Conservation (phyloP, 176 grass and related monocot genomes). For the Carex parvula region DNA sequence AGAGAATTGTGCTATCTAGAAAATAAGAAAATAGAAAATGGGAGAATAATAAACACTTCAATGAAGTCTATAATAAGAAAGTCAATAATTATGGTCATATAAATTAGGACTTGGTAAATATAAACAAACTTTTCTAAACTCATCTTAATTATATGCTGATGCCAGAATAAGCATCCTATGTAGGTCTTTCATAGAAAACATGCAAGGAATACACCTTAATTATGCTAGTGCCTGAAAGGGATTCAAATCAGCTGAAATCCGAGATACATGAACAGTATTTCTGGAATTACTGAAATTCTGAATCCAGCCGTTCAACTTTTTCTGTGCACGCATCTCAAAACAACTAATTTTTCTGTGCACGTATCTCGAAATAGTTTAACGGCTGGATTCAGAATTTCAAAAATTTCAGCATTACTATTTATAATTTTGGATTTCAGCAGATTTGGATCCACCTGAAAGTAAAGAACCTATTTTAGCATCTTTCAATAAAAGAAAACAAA, state of each 20-base stretch:
- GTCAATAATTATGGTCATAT: background rate
- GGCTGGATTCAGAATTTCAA: no score
- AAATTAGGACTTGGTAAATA: background rate
- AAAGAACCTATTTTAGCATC: background rate
- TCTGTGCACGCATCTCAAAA: no score
- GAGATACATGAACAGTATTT: no score
- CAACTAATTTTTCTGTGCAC: no score
- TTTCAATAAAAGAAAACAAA: background rate
- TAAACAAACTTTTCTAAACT: background rate
- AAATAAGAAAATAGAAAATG: background rate
- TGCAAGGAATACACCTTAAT: background rate
- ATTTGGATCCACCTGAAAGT: no score
- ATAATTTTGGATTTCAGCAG: no score
- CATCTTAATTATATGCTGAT: background rate
- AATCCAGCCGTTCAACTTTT: no score
- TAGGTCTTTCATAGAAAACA: background rate
- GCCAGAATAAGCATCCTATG: background rate
- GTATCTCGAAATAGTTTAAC: no score
- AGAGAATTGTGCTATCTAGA: background rate
- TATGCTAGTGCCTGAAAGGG: background rate
- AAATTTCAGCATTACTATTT: no score
- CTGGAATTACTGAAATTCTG: no score
- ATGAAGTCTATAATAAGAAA: background rate
- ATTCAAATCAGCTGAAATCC: no score
- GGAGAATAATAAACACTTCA: background rate